Base-by-base conservation (phyloP, 495 filamentous ascomycete species). In the Daldinia decipiens region DNA sequence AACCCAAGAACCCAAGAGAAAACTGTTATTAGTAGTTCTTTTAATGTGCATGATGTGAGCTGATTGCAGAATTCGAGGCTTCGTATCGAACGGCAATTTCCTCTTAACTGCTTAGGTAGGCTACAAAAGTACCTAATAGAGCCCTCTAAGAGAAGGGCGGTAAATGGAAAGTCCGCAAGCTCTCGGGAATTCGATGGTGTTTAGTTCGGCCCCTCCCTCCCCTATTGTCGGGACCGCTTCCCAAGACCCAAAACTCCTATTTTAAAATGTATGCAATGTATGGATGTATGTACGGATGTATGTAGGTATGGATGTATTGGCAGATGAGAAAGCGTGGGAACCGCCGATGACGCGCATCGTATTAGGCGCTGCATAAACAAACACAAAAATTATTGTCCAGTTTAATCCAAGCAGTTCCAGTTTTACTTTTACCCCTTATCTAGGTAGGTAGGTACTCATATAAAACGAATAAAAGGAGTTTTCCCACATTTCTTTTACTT, bases 31-130 rank as follows among this genome's bases (percentile, higher is more conserved):
- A 54, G n/a, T n/a, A 61, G 26, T 54, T 50, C 50, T 50, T 24
- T 24, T 51, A 51, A 8, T 27, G 19, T 65, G 52, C 68, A 62
- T 60, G 62, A 60, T 39, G 36, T 71, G 63, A 63, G 51, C 68
- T 67, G 63, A 67, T 71, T n/a, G 27, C 12, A 53, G 45, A 62
- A 39, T 58, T 26, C 5, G 13, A 13, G 47, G 43, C 34, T 58
- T 71, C 68, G 68, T 71, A 71, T 67, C 34, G 29, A 51, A 66
- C 52, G 32, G 52, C 31, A 71, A 54, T 32, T 54, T 61, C 36
- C 58, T 62, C 13, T 36, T 36, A 36, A 36, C 34, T 36, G 34
- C 12, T 36, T 34, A 2, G 11, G 9, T 34, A 2, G 11, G 9
- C 12, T 36, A 36, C 34, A 12, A 36, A 36, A 36, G 34, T 2